Conservation (phyloP, 2,329 filamentous ascomycete species). For the Botrytis paeoniae region DNA sequence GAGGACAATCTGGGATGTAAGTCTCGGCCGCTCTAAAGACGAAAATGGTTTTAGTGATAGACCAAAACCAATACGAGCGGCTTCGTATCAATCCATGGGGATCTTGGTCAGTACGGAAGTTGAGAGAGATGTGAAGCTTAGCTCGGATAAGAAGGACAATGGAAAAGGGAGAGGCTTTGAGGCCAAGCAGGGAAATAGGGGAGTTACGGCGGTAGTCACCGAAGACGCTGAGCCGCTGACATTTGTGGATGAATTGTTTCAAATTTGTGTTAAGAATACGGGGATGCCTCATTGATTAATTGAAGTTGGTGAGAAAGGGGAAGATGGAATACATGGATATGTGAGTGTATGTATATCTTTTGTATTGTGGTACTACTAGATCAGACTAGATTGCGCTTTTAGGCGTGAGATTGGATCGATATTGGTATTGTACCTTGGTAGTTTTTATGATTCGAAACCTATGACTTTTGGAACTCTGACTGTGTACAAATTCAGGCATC, state of each 20-base stretch:
- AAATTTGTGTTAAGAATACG: constrained; percentile 17
- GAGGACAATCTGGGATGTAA: constrained; percentile 7
- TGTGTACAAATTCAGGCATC: background rate
- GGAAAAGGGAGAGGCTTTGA: background rate
- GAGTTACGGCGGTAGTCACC: constrained; percentile 3
- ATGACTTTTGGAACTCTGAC: background rate
- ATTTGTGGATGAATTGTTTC: constrained; percentile 21
- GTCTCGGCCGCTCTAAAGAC: background rate
- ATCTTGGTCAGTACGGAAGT: constrained; percentile 20
- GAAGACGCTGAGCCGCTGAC: constrained; percentile 19
- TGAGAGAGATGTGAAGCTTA: constrained; percentile 9
- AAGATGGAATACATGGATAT: background rate
- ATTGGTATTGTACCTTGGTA: background rate
- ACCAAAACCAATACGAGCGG: background rate
- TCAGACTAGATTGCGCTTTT: background rate
- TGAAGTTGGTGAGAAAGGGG: rapidly evolving
- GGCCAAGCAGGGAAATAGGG: background rate
- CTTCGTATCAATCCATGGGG: constrained; percentile 10
- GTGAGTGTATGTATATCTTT: background rate
- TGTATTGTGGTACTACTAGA: background rate
- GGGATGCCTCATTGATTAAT: constrained; percentile 7
- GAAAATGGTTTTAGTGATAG: background rate
- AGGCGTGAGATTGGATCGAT: background rate
- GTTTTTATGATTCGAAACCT: background rate
- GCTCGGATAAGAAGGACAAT: background rate